Conservation (phyloP, 2,329 filamentous ascomycete species). For the Blastomyces silverae region DNA sequence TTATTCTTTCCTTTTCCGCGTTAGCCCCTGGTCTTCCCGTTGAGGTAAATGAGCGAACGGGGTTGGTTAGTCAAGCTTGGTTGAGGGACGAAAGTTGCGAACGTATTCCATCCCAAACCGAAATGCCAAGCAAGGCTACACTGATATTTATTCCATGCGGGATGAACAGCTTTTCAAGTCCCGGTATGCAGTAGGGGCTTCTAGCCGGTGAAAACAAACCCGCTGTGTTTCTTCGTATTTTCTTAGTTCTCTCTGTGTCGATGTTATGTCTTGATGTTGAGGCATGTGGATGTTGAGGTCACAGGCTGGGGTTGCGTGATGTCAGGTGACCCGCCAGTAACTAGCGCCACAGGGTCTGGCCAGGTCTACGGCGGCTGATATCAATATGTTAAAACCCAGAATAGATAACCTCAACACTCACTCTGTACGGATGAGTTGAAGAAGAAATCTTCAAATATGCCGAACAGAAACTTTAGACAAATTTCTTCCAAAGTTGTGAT, state of each 20-base stretch:
- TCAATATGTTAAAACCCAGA: no score
- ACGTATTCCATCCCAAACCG: not conserved
- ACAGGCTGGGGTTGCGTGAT: not conserved
- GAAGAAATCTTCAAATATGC: no score
- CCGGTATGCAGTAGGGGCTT: not conserved
- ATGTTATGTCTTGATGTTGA: not conserved
- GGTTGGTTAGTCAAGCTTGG: not conserved
- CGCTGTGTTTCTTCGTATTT: not conserved
- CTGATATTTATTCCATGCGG: not conserved
- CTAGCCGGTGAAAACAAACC: not conserved
- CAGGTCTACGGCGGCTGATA: no score
- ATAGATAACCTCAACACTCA: no score
- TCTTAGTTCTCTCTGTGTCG: not conserved
- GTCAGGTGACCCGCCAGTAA: slow-evolving; percentile 3
- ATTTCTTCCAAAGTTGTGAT: no score
- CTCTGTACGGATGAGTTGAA: no score
- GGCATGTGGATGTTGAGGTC: not conserved
- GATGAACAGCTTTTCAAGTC: not conserved
- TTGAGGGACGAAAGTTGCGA: not conserved
- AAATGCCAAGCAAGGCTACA: not conserved
- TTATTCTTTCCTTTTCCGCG: not conserved
- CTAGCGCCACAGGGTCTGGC: not conserved
- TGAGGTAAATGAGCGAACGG: not conserved
- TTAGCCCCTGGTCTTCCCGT: not conserved
- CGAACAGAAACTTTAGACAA: no score